A percentile compares a stretch with the other conserved stretches of the same genome.
phyloP scores from a whole-genome alignment of 768 basidiomycete species.

The Sporobolomyces roseus region DNA sequence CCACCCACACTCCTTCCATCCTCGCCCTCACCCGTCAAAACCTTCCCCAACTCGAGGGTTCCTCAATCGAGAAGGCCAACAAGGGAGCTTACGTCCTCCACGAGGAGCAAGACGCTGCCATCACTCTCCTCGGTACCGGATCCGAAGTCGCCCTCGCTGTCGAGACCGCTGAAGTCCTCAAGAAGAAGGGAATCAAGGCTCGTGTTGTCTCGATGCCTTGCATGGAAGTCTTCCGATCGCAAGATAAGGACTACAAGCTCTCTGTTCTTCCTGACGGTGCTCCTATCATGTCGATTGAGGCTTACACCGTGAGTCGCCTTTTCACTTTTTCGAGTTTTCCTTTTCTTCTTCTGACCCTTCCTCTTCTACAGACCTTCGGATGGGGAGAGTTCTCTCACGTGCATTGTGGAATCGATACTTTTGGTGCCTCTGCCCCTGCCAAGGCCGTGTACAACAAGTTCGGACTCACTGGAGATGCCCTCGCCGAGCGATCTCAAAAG shows the following conservation, averaged over 20 bases:
- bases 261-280: constrained; percentile 82
- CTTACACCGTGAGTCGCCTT: too few species aligned
- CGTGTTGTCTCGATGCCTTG: constrained; percentile 85
- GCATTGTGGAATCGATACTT: constrained; percentile 52
- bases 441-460: constrained; percentile 87
- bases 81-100: constrained; percentile 86
- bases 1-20: constrained; percentile 73
- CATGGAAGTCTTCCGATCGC: constrained; percentile 77
- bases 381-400: constrained; percentile 91
- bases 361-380: too few species aligned
- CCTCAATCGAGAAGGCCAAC: constrained; percentile 73
- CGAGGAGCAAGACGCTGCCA: constrained; percentile 65
- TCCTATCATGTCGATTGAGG: constrained; percentile 84
- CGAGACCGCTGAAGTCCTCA: constrained; percentile 77
- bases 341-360: too few species aligned
- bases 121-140: constrained; percentile 84
- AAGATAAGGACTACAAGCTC: constrained; percentile 71
- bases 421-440: constrained; percentile 77
- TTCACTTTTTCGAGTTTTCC: too few species aligned
- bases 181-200: constrained; percentile 69
- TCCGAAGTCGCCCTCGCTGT: constrained; percentile 83
- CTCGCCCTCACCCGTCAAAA: constrained; percentile 71
- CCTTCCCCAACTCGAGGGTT: constrained; percentile 84
- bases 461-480: constrained; percentile 73
- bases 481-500: constrained; percentile 78